phyloP scores from a whole-genome alignment of 352 stramenopile species.

The Pythium vanterpoolii region DNA sequence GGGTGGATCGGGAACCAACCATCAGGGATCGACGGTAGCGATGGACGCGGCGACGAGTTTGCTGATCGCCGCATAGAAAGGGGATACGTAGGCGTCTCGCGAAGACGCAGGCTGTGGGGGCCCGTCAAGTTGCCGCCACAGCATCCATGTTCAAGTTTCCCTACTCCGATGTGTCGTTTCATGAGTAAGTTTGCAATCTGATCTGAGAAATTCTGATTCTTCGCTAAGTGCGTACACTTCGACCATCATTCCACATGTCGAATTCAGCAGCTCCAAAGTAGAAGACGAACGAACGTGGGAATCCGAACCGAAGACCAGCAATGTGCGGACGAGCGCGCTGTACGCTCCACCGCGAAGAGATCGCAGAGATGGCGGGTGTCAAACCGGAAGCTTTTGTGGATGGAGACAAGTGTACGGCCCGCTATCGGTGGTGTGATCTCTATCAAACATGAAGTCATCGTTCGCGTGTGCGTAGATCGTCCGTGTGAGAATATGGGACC shows the following conservation, averaged over 20 bases:
- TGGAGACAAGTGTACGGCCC: conserved; percentile 65
- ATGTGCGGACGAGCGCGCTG: conserved; percentile 79
- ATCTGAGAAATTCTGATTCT: neutral
- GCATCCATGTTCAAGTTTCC: too few species aligned
- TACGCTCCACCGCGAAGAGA: conserved; percentile 50
- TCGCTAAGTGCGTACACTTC: neutral
- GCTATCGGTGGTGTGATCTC: neutral
- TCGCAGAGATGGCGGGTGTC: conserved; percentile 48
- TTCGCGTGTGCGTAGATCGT: conserved; percentile 35
- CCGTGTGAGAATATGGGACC: conserved; percentile 80
- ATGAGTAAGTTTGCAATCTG: neutral
- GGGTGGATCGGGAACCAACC: conserved; percentile 37
- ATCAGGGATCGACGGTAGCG: conserved; percentile 17
- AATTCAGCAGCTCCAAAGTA: neutral
- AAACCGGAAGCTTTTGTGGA: conserved; percentile 47
- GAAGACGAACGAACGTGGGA: too few species aligned
- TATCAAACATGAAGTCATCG: neutral
- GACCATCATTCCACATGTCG: conserved; percentile 1
- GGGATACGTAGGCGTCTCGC: too few species aligned
- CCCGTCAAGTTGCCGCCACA: neutral
- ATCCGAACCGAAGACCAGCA: neutral
- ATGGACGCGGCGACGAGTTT: neutral
- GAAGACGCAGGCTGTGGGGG: too few species aligned
- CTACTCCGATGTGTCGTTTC: neutral
- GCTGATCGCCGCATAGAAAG: neutral